Evolutionary conservation across 371 early-diverging fungal genomes (phyloP).

Genomic region (Rhizomucor miehei): DNA sequence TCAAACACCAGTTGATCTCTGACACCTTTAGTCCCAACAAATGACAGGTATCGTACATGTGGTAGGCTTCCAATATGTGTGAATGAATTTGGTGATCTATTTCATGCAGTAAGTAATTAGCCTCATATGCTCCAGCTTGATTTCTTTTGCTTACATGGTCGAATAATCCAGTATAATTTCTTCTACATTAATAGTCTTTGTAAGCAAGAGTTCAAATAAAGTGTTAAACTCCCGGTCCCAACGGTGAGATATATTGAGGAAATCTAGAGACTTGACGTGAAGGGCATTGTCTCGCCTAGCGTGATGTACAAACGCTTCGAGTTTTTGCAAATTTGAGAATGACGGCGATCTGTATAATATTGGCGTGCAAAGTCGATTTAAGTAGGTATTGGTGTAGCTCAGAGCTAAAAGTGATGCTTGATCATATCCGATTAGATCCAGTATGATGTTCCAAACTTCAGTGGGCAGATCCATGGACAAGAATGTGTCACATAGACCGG

Average conservation of each 20-base stretch:
- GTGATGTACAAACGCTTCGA: constrained; percentile 1
- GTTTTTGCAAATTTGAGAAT: constrained; percentile 1
- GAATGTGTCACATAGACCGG: background rate
- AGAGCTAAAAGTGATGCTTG: constrained; percentile 1
- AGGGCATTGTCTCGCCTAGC: constrained; percentile 1
- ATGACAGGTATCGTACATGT: constrained; percentile 2
- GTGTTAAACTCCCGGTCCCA: constrained; percentile 8
- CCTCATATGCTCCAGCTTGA: background rate
- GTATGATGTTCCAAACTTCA: background rate
- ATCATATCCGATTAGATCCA: background rate
- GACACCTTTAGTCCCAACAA: constrained; percentile 2
- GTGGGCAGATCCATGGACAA: constrained; percentile 3
- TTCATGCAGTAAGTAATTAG: constrained; percentile 1
- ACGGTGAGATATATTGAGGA: constrained; percentile 12
- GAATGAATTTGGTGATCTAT: background rate
- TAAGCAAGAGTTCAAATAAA: constrained; percentile 1
- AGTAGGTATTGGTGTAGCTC: background rate
- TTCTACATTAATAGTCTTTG: constrained; percentile 1
- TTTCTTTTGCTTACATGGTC: constrained; percentile 6
- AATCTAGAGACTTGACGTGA: constrained; percentile 4
- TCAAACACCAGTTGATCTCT: constrained; percentile 5
- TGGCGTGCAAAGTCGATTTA: background rate
- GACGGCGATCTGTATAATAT: constrained; percentile 8
- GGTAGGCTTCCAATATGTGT: background rate
- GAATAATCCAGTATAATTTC: constrained; percentile 9